Conservation (phyloP, 2,329 filamentous ascomycete species). For the Aspergillus ochraceus region DNA sequence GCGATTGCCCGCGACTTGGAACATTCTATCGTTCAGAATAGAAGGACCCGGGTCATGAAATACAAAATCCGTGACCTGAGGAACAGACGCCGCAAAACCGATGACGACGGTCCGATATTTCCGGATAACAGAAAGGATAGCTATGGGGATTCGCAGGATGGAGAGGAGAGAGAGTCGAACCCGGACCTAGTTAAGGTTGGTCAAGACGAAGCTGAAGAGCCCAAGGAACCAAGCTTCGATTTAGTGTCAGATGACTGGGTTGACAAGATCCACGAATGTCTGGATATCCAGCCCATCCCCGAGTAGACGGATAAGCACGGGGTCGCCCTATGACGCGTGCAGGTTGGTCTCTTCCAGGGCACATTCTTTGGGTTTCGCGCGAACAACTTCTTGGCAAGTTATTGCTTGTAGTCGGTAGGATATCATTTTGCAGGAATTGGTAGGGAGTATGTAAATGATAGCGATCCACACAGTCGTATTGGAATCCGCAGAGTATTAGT, state of each 20-base stretch:
- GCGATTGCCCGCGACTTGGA: slow-evolving; percentile 14
- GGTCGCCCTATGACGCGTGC: background rate
- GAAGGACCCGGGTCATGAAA: slow-evolving; percentile 11
- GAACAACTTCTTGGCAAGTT: background rate
- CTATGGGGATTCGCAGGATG: background rate
- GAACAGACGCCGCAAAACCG: background rate
- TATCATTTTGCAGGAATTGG: background rate
- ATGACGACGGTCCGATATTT: slow-evolving; percentile 3
- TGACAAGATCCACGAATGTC: slow-evolving; percentile 26
- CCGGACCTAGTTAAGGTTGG: background rate
- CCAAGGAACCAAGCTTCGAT: slow-evolving; percentile 12
- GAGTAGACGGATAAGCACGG: background rate
- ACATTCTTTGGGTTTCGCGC: background rate
- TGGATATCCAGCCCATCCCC: slow-evolving; percentile 24
- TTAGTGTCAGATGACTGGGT: slow-evolving; percentile 21
- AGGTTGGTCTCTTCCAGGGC: background rate
- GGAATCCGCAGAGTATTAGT: background rate
- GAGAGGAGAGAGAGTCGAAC: background rate
- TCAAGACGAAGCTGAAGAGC: background rate
- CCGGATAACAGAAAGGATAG: background rate
- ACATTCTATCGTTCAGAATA: slow-evolving; percentile 13
- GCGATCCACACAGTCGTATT: slow-evolving; percentile 6
- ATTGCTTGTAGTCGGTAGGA: background rate
- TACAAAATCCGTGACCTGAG: slow-evolving; percentile 10
- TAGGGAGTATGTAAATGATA: slow-evolving; percentile 13